Evolutionary conservation across 2,329 filamentous ascomycete genomes (phyloP).

Genomic region (Ceratocystis smalleyi): DNA sequence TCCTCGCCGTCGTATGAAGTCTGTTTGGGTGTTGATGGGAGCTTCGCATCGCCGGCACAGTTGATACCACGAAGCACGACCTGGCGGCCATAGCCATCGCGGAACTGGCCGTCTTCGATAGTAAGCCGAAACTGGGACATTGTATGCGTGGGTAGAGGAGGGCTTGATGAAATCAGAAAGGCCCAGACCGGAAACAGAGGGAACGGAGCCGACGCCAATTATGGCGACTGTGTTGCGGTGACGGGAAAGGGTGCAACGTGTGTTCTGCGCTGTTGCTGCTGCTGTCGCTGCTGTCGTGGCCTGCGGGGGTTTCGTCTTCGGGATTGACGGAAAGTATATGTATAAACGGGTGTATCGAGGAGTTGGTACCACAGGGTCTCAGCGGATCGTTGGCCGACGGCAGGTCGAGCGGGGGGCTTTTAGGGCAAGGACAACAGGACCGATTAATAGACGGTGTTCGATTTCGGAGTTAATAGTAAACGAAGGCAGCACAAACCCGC

Average conservation of each 20-base stretch:
- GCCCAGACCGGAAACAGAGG: neutral
- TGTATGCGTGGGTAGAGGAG: neutral
- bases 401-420: neutral
- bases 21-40: conserved; percentile 63
- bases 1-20: conserved; percentile 62
- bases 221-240: neutral
- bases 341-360: neutral
- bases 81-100: conserved; percentile 67
- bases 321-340: neutral
- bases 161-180: neutral
- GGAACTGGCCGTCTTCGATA: conserved; percentile 75
- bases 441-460: no score
- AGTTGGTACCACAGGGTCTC: no score
- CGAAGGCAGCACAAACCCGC: neutral
- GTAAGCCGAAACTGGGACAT: conserved; percentile 62
- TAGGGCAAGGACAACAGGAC: neutral
- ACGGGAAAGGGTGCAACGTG: neutral
- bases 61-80: conserved; percentile 89
- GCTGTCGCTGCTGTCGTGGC: no score
- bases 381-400: neutral
- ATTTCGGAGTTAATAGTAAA: neutral
- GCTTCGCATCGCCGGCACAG: conserved; percentile 77
- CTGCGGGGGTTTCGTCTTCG: neutral
- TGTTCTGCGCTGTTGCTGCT: no score
- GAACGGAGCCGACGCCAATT: neutral